These are phyloP conservation scores for Puccinia horiana DNA, from an alignment of 1,284 basidiomycete species.

Conservation along the genomic window DNA sequence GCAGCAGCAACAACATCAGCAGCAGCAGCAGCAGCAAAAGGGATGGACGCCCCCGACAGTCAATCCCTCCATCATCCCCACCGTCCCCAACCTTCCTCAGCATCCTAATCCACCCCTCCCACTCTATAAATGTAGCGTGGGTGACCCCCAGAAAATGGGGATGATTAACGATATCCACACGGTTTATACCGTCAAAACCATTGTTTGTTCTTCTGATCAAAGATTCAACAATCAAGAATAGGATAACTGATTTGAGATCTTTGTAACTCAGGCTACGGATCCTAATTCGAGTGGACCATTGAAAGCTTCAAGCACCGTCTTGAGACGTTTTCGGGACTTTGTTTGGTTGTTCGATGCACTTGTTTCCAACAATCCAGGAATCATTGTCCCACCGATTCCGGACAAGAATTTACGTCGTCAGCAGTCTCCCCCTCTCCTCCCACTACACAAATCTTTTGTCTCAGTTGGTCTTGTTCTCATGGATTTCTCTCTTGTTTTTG, in stretches of 20 bases:
- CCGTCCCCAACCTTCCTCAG: neutral
- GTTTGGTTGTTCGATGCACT: slow-evolving; percentile 93
- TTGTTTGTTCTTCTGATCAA: slow-evolving; percentile 61
- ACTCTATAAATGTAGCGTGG: slow-evolving; percentile 73
- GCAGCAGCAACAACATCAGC: slow-evolving; percentile 20
- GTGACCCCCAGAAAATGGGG: slow-evolving; percentile 89
- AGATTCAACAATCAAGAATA: neutral
- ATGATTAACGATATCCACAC: slow-evolving; percentile 87
- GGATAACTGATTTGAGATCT: slow-evolving; percentile 12
- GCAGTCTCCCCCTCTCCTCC: slow-evolving; percentile 24
- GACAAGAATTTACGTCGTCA: slow-evolving; percentile 84
- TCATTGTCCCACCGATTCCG: slow-evolving; percentile 92
- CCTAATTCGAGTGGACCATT: slow-evolving; percentile 50
- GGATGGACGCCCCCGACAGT: neutral
- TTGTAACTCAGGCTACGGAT: slow-evolving; percentile 51
- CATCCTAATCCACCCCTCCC: slow-evolving; percentile 53
- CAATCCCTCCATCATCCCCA: neutral
- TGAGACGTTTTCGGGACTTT: slow-evolving; percentile 94
- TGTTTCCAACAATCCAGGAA: slow-evolving; percentile 88
- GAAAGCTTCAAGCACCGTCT: slow-evolving; percentile 64
- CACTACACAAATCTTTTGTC: neutral
- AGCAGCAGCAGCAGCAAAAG: slow-evolving; percentile 14
- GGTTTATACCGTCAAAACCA: slow-evolving; percentile 89
- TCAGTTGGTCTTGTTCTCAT: neutral
- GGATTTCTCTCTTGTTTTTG: neutral